phyloP scores from a whole-genome alignment of 2,329 filamentous ascomycete genomes.

The Trichoderma polysporum region DNA sequence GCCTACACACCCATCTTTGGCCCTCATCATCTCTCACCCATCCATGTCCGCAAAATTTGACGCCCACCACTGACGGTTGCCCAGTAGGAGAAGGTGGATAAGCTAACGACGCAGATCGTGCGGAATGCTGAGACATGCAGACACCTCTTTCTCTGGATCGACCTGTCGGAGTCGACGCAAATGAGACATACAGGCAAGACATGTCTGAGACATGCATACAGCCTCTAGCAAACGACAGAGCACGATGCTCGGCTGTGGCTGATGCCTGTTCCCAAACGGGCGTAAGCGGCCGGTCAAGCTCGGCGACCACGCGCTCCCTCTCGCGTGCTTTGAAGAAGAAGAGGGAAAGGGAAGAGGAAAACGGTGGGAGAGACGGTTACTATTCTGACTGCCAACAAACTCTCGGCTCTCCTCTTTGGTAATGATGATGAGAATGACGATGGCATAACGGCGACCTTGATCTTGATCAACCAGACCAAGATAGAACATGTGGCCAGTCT shows the following conservation, averaged over 20 bases:
- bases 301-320: conserved; percentile 1
- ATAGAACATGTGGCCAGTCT: background rate
- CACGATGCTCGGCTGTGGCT: conserved; percentile 22
- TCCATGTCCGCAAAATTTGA: conserved; percentile 11
- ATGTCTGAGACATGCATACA: conserved; percentile 37
- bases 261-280: conserved; percentile 6
- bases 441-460: background rate
- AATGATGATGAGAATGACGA: background rate
- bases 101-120: conserved; percentile 18
- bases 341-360: background rate
- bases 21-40: background rate
- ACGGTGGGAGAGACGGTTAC: background rate
- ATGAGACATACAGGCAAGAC: conserved; percentile 39
- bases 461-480: background rate
- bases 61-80: conserved; percentile 7
- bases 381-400: background rate
- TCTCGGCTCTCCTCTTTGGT: background rate
- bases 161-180: conserved; percentile 36
- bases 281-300: conserved; percentile 13
- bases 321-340: background rate
- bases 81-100: conserved; percentile 7
- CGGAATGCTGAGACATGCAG: conserved; percentile 28
- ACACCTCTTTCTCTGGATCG: conserved; percentile 31
- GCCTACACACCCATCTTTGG: background rate
- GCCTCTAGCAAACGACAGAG: conserved; percentile 9